These are phyloP conservation scores for Penicillium canescens DNA, from an alignment of 495 filamentous ascomycete species.

Conservation along the genomic window DNA sequence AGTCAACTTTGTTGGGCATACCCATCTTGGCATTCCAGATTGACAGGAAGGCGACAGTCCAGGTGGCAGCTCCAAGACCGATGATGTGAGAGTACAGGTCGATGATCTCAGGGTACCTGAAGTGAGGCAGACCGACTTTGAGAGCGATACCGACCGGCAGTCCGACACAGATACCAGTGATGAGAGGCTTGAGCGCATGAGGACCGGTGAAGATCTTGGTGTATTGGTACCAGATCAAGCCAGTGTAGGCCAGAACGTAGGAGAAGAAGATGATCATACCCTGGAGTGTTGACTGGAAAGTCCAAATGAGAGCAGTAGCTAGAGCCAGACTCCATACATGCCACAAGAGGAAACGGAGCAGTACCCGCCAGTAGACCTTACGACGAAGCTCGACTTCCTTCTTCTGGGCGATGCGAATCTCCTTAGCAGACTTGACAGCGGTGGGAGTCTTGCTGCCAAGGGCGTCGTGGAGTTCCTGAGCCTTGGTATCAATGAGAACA, in stretches of 20 bases:
- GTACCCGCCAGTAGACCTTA: slow-evolving; percentile 55
- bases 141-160: slow-evolving; percentile 50
- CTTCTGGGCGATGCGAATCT: slow-evolving; percentile 45
- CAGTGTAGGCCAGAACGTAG: slow-evolving; percentile 57
- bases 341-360: slow-evolving; percentile 52
- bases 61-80: slow-evolving; percentile 52
- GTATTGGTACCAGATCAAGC: slow-evolving; percentile 61
- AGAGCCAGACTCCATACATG: slow-evolving; percentile 59
- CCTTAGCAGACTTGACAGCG: slow-evolving; percentile 32
- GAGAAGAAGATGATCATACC: slow-evolving; percentile 52
- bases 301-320: slow-evolving; percentile 53
- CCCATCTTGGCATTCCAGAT: slow-evolving; percentile 45
- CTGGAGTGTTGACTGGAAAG: slow-evolving; percentile 42
- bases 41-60: slow-evolving; percentile 53
- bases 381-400: slow-evolving; percentile 49
- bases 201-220: slow-evolving; percentile 60
- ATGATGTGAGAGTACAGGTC: slow-evolving; percentile 54
- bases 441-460: slow-evolving; percentile 41
- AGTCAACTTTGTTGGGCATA: slow-evolving; percentile 44
- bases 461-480: slow-evolving; percentile 51
- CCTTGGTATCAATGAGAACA: slow-evolving; percentile 58
- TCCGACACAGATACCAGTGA: slow-evolving; percentile 46
- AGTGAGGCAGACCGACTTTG: slow-evolving; percentile 28
- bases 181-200: slow-evolving; percentile 51
- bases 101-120: too few species aligned